Percentiles rank a stretch among this genome's conserved stretches.
Evolutionary conservation across 2,329 filamentous ascomycete species (phyloP).

Genomic region (Alternaria arbusti): DNA sequence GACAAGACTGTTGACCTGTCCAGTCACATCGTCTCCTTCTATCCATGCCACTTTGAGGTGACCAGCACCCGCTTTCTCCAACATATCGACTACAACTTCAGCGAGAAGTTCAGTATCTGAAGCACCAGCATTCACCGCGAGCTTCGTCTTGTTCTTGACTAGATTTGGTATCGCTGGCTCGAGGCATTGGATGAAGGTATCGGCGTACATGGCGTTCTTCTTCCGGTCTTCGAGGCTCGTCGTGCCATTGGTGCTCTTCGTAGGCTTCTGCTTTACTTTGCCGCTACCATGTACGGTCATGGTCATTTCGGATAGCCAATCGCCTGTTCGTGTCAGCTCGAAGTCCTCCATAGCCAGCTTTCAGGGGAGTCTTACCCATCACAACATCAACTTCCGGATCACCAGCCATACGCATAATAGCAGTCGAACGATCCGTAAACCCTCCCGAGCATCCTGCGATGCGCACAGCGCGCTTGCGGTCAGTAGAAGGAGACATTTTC

Average conservation of each 20-base stretch:
- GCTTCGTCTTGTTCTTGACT: slow-evolving; percentile 42
- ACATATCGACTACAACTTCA: slow-evolving; percentile 18
- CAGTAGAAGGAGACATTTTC: slow-evolving; percentile 17
- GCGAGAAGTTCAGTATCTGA: slow-evolving; percentile 55
- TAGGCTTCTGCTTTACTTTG: slow-evolving; percentile 45
- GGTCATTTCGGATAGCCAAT: slow-evolving; percentile 40
- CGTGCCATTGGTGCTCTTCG: slow-evolving; percentile 37
- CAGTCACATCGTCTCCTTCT: slow-evolving; percentile 31
- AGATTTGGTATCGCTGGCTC: slow-evolving; percentile 30
- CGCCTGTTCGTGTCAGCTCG: slow-evolving; percentile 15
- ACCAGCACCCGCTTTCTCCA: slow-evolving; percentile 14
- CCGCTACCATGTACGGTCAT: slow-evolving; percentile 37
- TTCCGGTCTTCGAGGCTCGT: slow-evolving; percentile 46
- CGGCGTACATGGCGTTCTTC: slow-evolving; percentile 35
- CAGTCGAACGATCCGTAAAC: slow-evolving; percentile 48
- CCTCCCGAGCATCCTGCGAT: slow-evolving; percentile 48
- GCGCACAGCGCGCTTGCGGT: slow-evolving; percentile 35
- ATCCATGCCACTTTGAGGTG: slow-evolving; percentile 32
- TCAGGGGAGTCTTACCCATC: slow-evolving; percentile 20
- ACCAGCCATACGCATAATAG: slow-evolving; percentile 40
- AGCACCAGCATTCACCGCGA: slow-evolving; percentile 62
- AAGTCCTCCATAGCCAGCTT: background rate
- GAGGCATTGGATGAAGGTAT: slow-evolving; percentile 58
- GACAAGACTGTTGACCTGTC: slow-evolving; percentile 42
- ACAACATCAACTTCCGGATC: slow-evolving; percentile 37